Base-by-base conservation (phyloP, 371 early-diverging fungal species). In the Sporodiniella umbellata region DNA sequence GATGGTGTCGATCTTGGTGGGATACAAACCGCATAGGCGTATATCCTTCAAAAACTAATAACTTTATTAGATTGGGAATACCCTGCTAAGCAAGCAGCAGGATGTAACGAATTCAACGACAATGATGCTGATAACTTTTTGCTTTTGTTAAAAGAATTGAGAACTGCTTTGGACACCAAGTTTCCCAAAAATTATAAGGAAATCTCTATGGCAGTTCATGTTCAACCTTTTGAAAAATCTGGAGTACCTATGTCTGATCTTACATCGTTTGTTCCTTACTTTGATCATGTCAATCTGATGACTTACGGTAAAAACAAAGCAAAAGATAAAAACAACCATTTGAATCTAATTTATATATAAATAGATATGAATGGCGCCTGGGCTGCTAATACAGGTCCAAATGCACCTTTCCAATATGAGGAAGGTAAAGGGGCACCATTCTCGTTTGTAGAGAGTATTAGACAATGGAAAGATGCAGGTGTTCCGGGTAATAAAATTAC, bases 181-280 rank as follows among this genome's bases (percentile, higher is more conserved):
- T 89, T 84, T 55, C 73, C 81, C 8, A 61, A 65, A 10, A 46
- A 67, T 1, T 62, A 65, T 48, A 89, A 86, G 61, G 66, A 75
- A 51, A 78, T 92, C 37, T 85, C 89, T 1, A 58, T 88, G 62
- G 91, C 90, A 2, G 85, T 86, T 0, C 78, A 84, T 23, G 84
- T 84, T 17, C 70, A 79, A 46, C 86, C 86, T 2, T 85, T 84
- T 52, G 70, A 69, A 7, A 73, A 60, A 24, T 18, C 63, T 0
- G 68, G 75, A 23, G 52, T 48, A 4, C 76, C 80, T 8, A 62
- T 81, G 71, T 66, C 53, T 21, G 84, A 87, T 53, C 72, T 87
- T 0, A 59, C 66, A 4, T 75, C 68, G 31, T 86, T 67, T 54
- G 87, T 79, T 6, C 79, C 79, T 30, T 78, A 70, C 54, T 75